Percentiles rank a stretch among this genome's conserved stretches.
These are phyloP conservation scores for Zygosaccharomyces sapae DNA, from an alignment of 1,139 yeast genomes.

Conservation along the genomic window DNA sequence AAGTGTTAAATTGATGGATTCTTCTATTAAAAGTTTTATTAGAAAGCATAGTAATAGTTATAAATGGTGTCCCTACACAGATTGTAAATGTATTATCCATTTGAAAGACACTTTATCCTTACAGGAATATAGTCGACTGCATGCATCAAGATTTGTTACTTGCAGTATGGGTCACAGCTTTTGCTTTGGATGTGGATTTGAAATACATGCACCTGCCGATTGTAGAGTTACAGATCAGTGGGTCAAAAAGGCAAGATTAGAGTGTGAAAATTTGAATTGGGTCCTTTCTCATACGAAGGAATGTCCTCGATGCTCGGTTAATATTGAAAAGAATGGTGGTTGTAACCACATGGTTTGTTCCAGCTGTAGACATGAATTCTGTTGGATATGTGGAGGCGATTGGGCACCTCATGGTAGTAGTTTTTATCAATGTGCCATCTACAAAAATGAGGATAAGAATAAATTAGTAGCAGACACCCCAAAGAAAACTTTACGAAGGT, in stretches of 20 bases:
- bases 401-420: constrained; percentile 73
- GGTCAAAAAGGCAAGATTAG: constrained; percentile 79
- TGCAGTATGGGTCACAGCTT: constrained; percentile 69
- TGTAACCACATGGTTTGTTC: constrained; percentile 94
- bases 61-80: constrained; percentile 84
- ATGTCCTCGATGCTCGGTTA: constrained; percentile 56
- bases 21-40: constrained; percentile 49
- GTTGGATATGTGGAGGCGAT: constrained; percentile 85
- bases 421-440: constrained; percentile 59
- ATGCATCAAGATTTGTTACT: constrained; percentile 58
- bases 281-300: constrained; percentile 80
- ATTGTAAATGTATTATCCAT: constrained; percentile 63
- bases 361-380: constrained; percentile 73
- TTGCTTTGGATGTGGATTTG: constrained; percentile 73
- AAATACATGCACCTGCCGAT: constrained; percentile 80
- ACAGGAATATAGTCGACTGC: constrained; percentile 33
- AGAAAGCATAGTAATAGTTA: constrained; percentile 49
- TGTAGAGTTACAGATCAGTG: constrained; percentile 68
- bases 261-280: constrained; percentile 88
- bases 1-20: constrained; percentile 32
- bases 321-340: constrained; percentile 83
- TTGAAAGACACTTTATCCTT: constrained; percentile 38
- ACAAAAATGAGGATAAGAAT: constrained; percentile 42
- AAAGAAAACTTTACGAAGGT: constrained; percentile 53
- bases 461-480: constrained; percentile 33